Evolutionary conservation across 2,329 filamentous ascomycete genomes (phyloP).

Genomic region (Curvularia hawaiiensis): DNA sequence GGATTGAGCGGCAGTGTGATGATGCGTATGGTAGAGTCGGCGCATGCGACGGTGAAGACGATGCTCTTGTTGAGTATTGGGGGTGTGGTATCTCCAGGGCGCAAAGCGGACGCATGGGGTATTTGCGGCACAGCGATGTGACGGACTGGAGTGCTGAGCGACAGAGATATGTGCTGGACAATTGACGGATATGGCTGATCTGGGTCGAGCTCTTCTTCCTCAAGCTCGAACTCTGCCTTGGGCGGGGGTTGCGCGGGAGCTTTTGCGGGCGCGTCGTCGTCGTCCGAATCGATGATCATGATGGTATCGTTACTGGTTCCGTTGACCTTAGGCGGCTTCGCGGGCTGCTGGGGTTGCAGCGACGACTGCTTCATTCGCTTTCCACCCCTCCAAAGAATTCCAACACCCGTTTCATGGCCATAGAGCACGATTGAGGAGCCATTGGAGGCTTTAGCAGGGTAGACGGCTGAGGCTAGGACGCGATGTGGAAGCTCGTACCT

Average conservation of each 20-base stretch:
- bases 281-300: constrained; percentile 63
- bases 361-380: constrained; percentile 50
- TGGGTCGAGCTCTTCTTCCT: constrained; percentile 64
- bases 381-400: constrained; percentile 66
- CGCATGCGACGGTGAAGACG: constrained; percentile 60
- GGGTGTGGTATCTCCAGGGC: constrained; percentile 48
- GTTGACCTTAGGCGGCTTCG: constrained; percentile 48
- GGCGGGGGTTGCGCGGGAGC: constrained; percentile 23
- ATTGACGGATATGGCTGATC: constrained; percentile 60
- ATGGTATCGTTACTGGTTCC: constrained; percentile 52
- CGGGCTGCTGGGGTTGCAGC: constrained; percentile 32
- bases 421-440: constrained; percentile 67
- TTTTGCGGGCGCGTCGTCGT: constrained; percentile 56
- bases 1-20: constrained; percentile 61
- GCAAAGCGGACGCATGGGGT: constrained; percentile 37
- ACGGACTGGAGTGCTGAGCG: constrained; percentile 59
- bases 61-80: constrained; percentile 57
- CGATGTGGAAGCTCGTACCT: constrained; percentile 67
- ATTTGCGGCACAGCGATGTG: constrained; percentile 57
- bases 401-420: constrained; percentile 63
- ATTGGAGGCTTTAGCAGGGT: constrained; percentile 64
- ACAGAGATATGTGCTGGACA: constrained; percentile 60
- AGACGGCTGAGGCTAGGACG: constrained; percentile 60
- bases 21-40: constrained; percentile 61
- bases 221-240: constrained; percentile 55